Percentiles rank a stretch among this genome's conserved stretches.
Conservation (phyloP, 768 basidiomycete species). For the Solioccasus polychromus region DNA sequence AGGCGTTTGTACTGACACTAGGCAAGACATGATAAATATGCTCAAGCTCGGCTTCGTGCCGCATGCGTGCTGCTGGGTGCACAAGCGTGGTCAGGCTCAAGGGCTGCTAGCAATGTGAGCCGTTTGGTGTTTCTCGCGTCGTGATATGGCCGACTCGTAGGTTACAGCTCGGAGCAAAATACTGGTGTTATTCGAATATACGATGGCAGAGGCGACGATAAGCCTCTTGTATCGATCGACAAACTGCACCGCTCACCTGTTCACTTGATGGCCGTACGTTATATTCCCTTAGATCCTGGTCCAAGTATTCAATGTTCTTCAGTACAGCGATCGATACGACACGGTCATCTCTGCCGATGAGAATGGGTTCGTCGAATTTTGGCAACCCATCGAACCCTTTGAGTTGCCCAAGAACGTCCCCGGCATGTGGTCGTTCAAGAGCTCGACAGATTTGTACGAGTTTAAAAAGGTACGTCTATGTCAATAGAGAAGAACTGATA, state of each 20-base stretch:
- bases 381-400: conserved; percentile 90
- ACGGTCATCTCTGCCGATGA: conserved; percentile 94
- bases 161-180: conserved; percentile 68
- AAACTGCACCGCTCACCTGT: conserved; percentile 86
- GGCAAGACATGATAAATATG: conserved; percentile 96
- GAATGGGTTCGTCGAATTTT: conserved; percentile 93
- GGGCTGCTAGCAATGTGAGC: conserved; percentile 84
- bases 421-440: conserved; percentile 88
- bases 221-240: conserved; percentile 71
- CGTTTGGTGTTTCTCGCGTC: conserved; percentile 16
- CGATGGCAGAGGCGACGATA: conserved; percentile 85
- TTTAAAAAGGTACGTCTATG: conserved; percentile 81
- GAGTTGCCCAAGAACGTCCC: conserved; percentile 73
- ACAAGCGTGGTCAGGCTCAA: conserved; percentile 82
- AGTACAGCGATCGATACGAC: conserved; percentile 92
- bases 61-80: conserved; percentile 93
- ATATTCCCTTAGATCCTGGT: not conserved
- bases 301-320: not conserved
- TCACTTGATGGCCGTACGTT: conserved; percentile 82
- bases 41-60: conserved; percentile 86
- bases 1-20: not conserved
- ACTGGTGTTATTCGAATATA: conserved; percentile 82
- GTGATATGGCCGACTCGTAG: conserved; percentile 14
- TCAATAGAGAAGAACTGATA: not conserved
- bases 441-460: conserved; percentile 90